These are phyloP conservation scores for Diplodia seriata DNA, from an alignment of 2,329 filamentous ascomycete genomes.

Conservation along the genomic window DNA sequence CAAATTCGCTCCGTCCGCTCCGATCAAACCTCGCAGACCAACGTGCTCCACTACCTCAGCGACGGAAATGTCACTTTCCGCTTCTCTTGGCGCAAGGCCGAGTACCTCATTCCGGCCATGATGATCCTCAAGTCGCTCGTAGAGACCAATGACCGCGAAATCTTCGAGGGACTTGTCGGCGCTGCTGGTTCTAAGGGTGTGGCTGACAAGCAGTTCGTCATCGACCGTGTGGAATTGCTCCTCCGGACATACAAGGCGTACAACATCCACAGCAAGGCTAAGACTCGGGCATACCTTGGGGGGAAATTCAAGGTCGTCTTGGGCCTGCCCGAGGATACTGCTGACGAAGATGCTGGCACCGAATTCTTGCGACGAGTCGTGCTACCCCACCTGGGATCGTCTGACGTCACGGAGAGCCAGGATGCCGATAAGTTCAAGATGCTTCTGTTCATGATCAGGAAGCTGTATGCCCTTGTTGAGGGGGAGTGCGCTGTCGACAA, in stretches of 20 bases:
- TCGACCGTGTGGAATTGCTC: constrained; percentile 89
- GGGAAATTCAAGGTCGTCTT: constrained; percentile 90
- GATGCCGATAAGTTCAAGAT: constrained; percentile 93
- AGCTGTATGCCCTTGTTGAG: constrained; percentile 90
- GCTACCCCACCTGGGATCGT: constrained; percentile 86
- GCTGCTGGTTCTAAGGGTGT: constrained; percentile 76
- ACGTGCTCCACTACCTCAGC: constrained; percentile 92
- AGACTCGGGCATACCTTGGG: constrained; percentile 86
- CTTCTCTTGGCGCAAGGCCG: constrained; percentile 97
- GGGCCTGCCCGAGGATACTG: constrained; percentile 81
- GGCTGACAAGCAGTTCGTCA: constrained; percentile 86
- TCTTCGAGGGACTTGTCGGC: constrained; percentile 92
- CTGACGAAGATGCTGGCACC: constrained; percentile 85
- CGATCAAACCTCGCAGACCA: constrained; percentile 98
- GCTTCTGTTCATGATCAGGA: constrained; percentile 94
- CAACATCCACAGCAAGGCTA: constrained; percentile 77
- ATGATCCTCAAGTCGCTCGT: constrained; percentile 96
- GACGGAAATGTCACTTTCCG: constrained; percentile 97
- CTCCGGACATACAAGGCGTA: constrained; percentile 94
- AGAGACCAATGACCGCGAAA: constrained; percentile 95
- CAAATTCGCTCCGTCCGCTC: constrained; percentile 90
- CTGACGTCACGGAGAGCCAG: constrained; percentile 81
- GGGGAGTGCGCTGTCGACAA: constrained; percentile 95
- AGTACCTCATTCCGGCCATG: constrained; percentile 93
- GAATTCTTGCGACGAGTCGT: constrained; percentile 92